Percentiles rank a stretch among this genome's conserved stretches.
phyloP scores from a whole-genome alignment of 192 early-diverging fungal genomes.

The Entomortierella parvispora region DNA sequence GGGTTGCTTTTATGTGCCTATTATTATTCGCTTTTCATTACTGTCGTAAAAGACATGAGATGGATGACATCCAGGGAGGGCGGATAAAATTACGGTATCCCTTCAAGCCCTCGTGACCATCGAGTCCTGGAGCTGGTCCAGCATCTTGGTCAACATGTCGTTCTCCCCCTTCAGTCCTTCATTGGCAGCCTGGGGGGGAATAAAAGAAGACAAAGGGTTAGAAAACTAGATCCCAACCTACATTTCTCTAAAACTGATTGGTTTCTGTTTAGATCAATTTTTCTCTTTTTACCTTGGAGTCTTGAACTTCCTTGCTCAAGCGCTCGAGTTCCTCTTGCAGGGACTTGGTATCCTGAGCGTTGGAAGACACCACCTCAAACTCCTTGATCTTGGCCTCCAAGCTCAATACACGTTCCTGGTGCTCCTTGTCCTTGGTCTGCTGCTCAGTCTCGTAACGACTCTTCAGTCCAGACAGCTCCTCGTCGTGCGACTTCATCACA shows the following conservation, averaged over 20 bases:
- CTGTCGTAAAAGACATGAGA: no score
- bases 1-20: no score
- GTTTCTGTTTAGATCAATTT: neutral
- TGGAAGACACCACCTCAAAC: conserved; percentile 4
- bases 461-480: conserved; percentile 36
- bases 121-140: conserved; percentile 46
- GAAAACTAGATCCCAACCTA: neutral
- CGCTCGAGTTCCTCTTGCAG: conserved; percentile 19
- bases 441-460: conserved; percentile 10
- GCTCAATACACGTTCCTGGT: neutral
- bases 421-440: conserved; percentile 23
- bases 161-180: conserved; percentile 20
- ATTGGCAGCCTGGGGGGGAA: conserved; percentile 9
- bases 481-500: conserved; percentile 33
- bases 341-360: conserved; percentile 8
- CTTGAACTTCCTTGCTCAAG: conserved; percentile 49
- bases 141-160: conserved; percentile 30
- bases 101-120: conserved; percentile 11
- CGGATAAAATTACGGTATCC: no score
- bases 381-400: conserved; percentile 31
- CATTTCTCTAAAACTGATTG: neutral
- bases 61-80: no score
- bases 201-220: neutral
- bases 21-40: no score
- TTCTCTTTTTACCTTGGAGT: conserved; percentile 41